Base-by-base conservation (phyloP, 257 asterid species). In the Gynochthodes officinalis region DNA sequence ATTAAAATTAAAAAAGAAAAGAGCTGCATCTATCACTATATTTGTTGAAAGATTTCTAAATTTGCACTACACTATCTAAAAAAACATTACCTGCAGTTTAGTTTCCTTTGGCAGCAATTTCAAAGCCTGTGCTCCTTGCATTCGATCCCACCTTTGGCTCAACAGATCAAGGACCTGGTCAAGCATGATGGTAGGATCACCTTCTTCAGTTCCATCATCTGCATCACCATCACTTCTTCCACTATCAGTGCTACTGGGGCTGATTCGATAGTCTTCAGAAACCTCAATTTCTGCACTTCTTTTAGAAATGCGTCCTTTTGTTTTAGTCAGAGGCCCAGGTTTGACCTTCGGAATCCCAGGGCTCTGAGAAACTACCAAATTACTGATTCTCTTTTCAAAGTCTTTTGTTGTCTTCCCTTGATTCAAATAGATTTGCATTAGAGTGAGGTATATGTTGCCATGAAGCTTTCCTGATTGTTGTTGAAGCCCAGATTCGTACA, bases 91-190 rank as follows among this genome's bases (percentile, higher is more conserved):
- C 99, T 90, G 94, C 64, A 95, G 79, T 82, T 89, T 92, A 66
- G 99, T 95, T 74, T 95, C 98, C 75, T 82, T 83, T 19, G 98
- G 99, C 58, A 95, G 90, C 81, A 95, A 81, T 81, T 90, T 85
- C 73, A 95, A 69, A 70, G 99, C 98, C 79, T 95, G 96, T 23
- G 97, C 98, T 76, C 97, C 99, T 70, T 92, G 89, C 82, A 92
- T 90, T 59, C 95, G 88, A 67, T 95, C 99, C 99, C 99, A 95
- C 79, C 97, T 86, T 76, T 72, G 78, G 82, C 96, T 81, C 96
- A 95, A 81, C 86, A 95, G 86, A 85, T 95, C 94, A 78, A 92
- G 87, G 63, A 90, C 96, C 83, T 85, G 92, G 82, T 95, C 98
- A 58, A 89, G 93, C 97, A 90, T 92, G 64, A 87, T 90, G 61